Conservation (phyloP, 2,329 filamentous ascomycete genomes). For the Ascochyta rabiei region DNA sequence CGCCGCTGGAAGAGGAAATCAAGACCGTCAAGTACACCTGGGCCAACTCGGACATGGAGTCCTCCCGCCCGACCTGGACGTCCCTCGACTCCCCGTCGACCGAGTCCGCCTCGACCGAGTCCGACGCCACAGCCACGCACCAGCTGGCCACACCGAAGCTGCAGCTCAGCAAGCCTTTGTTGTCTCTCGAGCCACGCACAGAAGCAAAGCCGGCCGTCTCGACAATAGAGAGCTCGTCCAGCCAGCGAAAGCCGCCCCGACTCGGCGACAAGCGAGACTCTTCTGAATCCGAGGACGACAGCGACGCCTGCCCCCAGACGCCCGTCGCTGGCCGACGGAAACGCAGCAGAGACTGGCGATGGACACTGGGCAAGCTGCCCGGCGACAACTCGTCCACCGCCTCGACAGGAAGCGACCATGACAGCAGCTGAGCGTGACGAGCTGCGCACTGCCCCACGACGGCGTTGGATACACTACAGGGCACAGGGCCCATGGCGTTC, state of each 20-base stretch:
- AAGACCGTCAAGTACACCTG: slow-evolving; percentile 61
- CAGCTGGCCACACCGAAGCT: slow-evolving; percentile 13
- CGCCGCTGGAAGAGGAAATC: slow-evolving; percentile 64
- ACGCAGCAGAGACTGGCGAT: slow-evolving; percentile 61
- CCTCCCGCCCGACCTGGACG: slow-evolving; percentile 46
- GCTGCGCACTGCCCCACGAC: background rate
- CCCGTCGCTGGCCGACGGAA: slow-evolving; percentile 61
- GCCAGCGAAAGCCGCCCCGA: slow-evolving; percentile 33
- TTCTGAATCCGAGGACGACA: slow-evolving; percentile 53
- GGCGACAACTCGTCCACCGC: slow-evolving; percentile 29
- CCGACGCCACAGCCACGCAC: slow-evolving; percentile 22
- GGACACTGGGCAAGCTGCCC: slow-evolving; percentile 59
- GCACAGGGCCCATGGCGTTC: slow-evolving; percentile 26
- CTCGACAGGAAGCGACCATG: slow-evolving; percentile 32
- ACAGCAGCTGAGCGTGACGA: slow-evolving; percentile 32
- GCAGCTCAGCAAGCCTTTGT: slow-evolving; percentile 18
- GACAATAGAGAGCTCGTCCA: slow-evolving; percentile 34
- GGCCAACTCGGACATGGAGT: slow-evolving; percentile 61
- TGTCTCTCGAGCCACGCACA: slow-evolving; percentile 23
- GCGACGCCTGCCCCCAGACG: slow-evolving; percentile 58
- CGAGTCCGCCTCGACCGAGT: slow-evolving; percentile 21
- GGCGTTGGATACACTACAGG: slow-evolving; percentile 15
- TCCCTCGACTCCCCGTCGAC: slow-evolving; percentile 22
- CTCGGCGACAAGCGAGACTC: slow-evolving; percentile 54
- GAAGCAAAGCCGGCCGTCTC: slow-evolving; percentile 19